phyloP scores from a whole-genome alignment of 805 yeast genomes.

The Debaryomyces castellii region DNA sequence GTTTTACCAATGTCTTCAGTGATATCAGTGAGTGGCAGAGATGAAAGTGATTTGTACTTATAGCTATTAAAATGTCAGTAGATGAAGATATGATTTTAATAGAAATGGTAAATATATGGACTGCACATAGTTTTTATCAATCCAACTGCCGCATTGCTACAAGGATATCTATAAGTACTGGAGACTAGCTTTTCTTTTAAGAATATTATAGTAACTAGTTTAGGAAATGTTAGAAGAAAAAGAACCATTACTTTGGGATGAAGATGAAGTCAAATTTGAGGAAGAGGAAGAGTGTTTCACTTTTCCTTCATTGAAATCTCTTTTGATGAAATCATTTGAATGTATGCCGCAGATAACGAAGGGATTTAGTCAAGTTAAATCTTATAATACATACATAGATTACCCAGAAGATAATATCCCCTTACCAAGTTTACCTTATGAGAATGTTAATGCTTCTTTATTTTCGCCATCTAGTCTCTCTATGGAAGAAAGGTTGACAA shows the following conservation, averaged over 20 bases:
- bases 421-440: constrained; percentile 27
- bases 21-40: too few species aligned
- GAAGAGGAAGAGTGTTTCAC: too few species aligned
- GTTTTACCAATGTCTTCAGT: too few species aligned
- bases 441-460: constrained; percentile 7
- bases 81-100: too few species aligned
- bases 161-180: not conserved
- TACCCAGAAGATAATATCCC: constrained; percentile 18
- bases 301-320: constrained; percentile 17
- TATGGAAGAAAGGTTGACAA: constrained; percentile 58
- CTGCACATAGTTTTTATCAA: not conserved
- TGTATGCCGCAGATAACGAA: constrained; percentile 19
- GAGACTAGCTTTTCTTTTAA: too few species aligned
- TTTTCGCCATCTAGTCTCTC: constrained; percentile 28
- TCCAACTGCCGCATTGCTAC: not conserved
- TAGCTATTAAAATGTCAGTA: too few species aligned
- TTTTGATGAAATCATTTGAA: constrained; percentile 22
- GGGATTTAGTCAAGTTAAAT: not conserved
- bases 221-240: constrained; percentile 11
- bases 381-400: constrained; percentile 7
- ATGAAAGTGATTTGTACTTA: too few species aligned
- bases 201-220: too few species aligned
- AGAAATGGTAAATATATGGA: too few species aligned
- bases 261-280: constrained; percentile 10
- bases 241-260: constrained; percentile 8